Conservation (phyloP, 768 basidiomycete genomes). For the Termitomyces bulborhizus region DNA sequence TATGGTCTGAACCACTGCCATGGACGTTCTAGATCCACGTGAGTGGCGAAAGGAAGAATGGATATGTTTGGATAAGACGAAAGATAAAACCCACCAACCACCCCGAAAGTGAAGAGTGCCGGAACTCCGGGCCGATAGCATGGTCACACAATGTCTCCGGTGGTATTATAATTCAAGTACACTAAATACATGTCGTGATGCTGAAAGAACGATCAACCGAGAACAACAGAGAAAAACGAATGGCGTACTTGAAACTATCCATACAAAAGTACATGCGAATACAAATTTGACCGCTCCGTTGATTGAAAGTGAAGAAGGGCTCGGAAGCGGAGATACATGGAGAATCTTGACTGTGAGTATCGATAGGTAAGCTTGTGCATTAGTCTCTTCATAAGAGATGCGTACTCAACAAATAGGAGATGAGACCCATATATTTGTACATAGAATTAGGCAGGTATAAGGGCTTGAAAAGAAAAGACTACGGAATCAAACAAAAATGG, state of each 20-base stretch:
- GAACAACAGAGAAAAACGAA: not conserved
- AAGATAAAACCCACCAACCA: too few species aligned
- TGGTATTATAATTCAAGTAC: not conserved
- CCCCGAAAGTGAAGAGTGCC: not conserved
- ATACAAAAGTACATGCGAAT: not conserved
- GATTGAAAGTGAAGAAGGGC: too few species aligned
- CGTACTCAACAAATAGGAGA: not conserved
- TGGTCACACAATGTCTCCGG: not conserved
- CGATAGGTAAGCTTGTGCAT: not conserved
- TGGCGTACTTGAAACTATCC: not conserved
- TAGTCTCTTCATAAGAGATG: not conserved
- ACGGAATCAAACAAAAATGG: not conserved
- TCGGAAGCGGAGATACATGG: not conserved
- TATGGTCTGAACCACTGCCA: slow-evolving; percentile 5
- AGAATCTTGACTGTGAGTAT: not conserved
- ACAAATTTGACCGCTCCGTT: not conserved
- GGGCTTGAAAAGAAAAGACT: not conserved
- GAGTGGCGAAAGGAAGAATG: not conserved
- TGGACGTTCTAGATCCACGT: not conserved
- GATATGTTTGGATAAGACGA: not conserved
- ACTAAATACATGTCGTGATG: not conserved
- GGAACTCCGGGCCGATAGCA: not conserved
- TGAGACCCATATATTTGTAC: not conserved
- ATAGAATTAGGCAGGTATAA: not conserved
- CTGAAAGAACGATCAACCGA: not conserved